Base-by-base conservation (phyloP, 495 filamentous ascomycete species). In the Jackrogersella multiformis region DNA sequence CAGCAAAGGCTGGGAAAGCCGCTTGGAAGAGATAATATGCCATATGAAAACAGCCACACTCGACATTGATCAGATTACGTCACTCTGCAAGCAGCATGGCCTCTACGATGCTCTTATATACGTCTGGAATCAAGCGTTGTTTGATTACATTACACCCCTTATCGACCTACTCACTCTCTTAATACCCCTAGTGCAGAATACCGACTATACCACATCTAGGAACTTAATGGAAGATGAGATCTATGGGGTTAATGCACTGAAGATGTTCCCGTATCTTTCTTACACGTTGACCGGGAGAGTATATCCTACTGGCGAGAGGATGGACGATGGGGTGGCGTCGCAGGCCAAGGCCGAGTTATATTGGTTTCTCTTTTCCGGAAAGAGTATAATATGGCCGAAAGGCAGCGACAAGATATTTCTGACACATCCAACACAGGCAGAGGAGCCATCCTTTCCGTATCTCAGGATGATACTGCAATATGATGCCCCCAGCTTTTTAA, bases 51-150 rank as follows among this genome's bases (percentile, higher is more conserved):
- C 95, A 0, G 80, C 85, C 7, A 97, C 92, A 3, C 89, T 98
- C 77, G 95, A 99, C 69, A 90, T 98, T 71, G 93, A 99, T 70
- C 93, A 97, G 74, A 87, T 94, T 46, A 97, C 93, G 0, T 87
- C 85, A 13, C 84, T 99, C 3, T 99, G 96, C 83, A 95, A 93
- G 70, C 88, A 92, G 64, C 87, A 97, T 69, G 85, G 90, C 53
- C 87, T 99, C 5, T 98, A 96, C 70, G 96, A 99, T 80, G 95
- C 96, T 9, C 87, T 97, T 68, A 91, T 97, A 49, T 98, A 98
- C 76, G 91, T 98, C 59, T 99, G 95, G 94, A 97, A 95, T 53
- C 90, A 92, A 74, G 93, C 91, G 32, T 77, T 99, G 23, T 80
- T 79, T 66, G 95, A 99, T 77, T 96, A 94, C 68, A 90, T 97